Conservation (phyloP, 768 basidiomycete genomes). For the Phylloporus rhodoxanthus region DNA sequence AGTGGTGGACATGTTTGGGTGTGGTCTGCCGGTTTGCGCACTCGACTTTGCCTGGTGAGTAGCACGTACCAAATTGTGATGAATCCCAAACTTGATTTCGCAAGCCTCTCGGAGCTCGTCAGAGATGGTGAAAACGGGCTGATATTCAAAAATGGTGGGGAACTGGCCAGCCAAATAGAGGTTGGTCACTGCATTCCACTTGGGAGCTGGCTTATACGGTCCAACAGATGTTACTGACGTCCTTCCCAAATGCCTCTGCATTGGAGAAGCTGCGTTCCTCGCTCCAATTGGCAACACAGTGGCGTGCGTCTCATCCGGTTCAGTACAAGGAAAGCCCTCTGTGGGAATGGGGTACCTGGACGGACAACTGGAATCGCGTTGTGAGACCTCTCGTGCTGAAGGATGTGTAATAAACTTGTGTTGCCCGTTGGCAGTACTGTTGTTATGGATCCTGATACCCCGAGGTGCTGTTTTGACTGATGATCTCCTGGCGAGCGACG, state of each 20-base stretch:
- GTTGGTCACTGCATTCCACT: constrained; percentile 12
- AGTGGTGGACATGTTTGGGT: constrained; percentile 99
- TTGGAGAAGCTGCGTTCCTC: constrained; percentile 50
- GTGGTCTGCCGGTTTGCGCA: constrained; percentile 89
- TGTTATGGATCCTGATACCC: background rate
- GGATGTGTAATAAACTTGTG: constrained; percentile 22
- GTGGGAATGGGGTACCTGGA: constrained; percentile 73
- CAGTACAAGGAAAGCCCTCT: constrained; percentile 21
- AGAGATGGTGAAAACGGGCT: constrained; percentile 79
- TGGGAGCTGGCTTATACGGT: background rate
- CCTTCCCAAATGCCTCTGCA: constrained; percentile 53
- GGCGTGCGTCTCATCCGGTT: constrained; percentile 19
- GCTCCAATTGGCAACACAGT: constrained; percentile 33
- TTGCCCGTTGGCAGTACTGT: too few relatives aligned
- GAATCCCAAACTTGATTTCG: constrained; percentile 2
- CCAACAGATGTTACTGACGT: constrained; percentile 47
- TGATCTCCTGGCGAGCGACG: too few relatives aligned
- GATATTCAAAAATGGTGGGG: constrained; percentile 59
- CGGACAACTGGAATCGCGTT: constrained; percentile 74
- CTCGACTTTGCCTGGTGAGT: constrained; percentile 80
- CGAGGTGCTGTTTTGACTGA: background rate
- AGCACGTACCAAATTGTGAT: background rate
- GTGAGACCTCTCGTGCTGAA: constrained; percentile 53
- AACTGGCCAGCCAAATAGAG: constrained; percentile 71
- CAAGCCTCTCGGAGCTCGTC: constrained; percentile 81